These are phyloP conservation scores for Oidiodendron maius DNA, from an alignment of 495 filamentous ascomycete species.

Conservation along the genomic window DNA sequence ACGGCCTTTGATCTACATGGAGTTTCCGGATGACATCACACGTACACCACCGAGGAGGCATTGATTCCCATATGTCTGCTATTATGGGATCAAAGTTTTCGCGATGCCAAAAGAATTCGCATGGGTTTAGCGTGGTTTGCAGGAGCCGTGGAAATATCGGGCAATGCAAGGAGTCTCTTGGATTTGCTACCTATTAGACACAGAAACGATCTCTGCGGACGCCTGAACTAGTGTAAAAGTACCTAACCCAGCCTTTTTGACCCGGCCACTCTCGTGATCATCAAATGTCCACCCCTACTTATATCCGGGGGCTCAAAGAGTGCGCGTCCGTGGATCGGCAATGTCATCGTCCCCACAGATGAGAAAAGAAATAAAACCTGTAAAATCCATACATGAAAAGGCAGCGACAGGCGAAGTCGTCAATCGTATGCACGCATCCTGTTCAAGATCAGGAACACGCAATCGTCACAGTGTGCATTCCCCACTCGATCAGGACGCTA, in stretches of 20 bases:
- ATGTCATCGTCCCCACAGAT: neutral
- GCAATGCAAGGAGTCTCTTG: neutral
- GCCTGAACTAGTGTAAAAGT: conserved; percentile 9
- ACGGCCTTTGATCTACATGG: too few species aligned
- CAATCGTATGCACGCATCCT: conserved; percentile 21
- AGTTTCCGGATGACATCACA: too few species aligned
- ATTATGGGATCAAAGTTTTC: too few species aligned
- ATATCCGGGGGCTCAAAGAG: neutral
- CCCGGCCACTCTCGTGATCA: conserved; percentile 12
- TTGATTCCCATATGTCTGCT: too few species aligned
- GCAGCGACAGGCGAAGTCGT: conserved; percentile 17
- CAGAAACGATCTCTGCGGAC: conserved; percentile 2
- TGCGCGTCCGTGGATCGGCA: neutral
- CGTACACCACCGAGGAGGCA: too few species aligned
- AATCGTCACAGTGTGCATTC: too few species aligned
- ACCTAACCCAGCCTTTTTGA: conserved; percentile 5
- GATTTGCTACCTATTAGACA: conserved; percentile 2
- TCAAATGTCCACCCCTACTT: conserved; percentile 8
- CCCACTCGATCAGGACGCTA: too few species aligned
- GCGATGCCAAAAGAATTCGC: too few species aligned
- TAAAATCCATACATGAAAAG: conserved; percentile 23
- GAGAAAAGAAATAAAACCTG: conserved; percentile 4
- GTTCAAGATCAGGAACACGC: conserved; percentile 13
- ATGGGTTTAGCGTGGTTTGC: too few species aligned
- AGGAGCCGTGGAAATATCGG: too few species aligned